These are phyloP conservation scores for Gillenia trifoliata DNA, from an alignment of 306 rosid genomes.

Conservation along the genomic window DNA sequence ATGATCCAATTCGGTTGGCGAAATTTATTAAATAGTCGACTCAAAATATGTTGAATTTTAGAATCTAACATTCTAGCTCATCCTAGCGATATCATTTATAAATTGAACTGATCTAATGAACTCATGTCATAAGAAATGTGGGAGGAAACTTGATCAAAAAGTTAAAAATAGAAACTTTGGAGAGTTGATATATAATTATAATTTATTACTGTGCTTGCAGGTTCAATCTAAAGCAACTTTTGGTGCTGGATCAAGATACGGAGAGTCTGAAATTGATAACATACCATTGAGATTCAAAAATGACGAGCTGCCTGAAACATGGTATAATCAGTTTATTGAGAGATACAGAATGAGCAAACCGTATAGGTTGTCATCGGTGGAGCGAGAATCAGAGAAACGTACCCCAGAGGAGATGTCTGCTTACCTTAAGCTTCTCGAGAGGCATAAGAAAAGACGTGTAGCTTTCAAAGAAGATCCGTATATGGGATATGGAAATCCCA, in stretches of 20 bases:
- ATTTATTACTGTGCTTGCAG: conserved; percentile 35
- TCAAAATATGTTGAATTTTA: neutral
- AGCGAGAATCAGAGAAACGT: conserved; percentile 60
- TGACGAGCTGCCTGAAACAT: conserved; percentile 67
- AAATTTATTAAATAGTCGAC: neutral
- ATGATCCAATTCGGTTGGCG: neutral
- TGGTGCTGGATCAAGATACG: conserved; percentile 50
- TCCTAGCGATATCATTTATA: neutral
- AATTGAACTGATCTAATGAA: neutral
- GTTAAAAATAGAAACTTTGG: neutral
- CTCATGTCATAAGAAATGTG: neutral
- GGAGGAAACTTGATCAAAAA: neutral
- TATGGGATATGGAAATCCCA: conserved; percentile 37
- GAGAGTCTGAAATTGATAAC: conserved; percentile 55
- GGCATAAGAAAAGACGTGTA: conserved; percentile 58
- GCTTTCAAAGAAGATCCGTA: conserved; percentile 61
- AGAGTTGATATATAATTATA: neutral
- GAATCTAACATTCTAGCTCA: neutral
- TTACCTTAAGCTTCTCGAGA: conserved; percentile 37
- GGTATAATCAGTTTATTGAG: conserved; percentile 77
- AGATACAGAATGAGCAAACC: conserved; percentile 49
- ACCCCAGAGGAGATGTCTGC: conserved; percentile 69
- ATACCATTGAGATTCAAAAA: conserved; percentile 43
- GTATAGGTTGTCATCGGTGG: conserved; percentile 43
- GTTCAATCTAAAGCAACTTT: conserved; percentile 51